phyloP scores from a whole-genome alignment of 257 asterid genomes.

The Echium plantagineum region DNA sequence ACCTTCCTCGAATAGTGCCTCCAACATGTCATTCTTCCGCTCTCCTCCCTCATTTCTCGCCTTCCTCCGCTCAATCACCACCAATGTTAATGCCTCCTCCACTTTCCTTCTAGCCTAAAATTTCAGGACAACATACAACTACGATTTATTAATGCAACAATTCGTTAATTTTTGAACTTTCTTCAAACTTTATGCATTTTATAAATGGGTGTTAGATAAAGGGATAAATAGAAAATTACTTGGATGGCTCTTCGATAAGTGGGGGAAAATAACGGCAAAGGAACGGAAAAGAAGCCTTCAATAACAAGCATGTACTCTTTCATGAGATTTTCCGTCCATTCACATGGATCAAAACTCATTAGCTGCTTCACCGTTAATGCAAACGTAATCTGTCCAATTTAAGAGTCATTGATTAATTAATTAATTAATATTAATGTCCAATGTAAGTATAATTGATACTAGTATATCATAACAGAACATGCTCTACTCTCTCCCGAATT shows the following conservation, averaged over 20 bases:
- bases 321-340: slow-evolving; percentile 95
- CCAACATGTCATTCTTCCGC: slow-evolving; percentile 77
- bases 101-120: slow-evolving; percentile 79
- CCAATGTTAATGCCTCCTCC: slow-evolving; percentile 83
- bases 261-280: slow-evolving; percentile 68
- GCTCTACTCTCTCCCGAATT: too few relatives aligned
- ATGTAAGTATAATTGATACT: too few relatives aligned
- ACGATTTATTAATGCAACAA: too few relatives aligned
- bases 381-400: slow-evolving; percentile 70
- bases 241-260: slow-evolving; percentile 87
- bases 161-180: too few relatives aligned
- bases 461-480: too few relatives aligned
- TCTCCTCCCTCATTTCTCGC: slow-evolving; percentile 47
- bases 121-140: too few relatives aligned
- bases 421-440: too few relatives aligned
- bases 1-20: slow-evolving; percentile 75
- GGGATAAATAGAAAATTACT: slow-evolving; percentile 25
- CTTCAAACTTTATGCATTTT: too few relatives aligned
- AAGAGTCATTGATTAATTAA: neutral
- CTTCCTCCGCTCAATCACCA: slow-evolving; percentile 67
- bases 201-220: too few relatives aligned
- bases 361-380: slow-evolving; percentile 83
- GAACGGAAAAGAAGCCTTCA: slow-evolving; percentile 90
- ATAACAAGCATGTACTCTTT: slow-evolving; percentile 94
- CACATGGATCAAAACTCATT: slow-evolving; percentile 98